Conservation (phyloP, 345 rosid genomes). For the Luvunga scandens region DNA sequence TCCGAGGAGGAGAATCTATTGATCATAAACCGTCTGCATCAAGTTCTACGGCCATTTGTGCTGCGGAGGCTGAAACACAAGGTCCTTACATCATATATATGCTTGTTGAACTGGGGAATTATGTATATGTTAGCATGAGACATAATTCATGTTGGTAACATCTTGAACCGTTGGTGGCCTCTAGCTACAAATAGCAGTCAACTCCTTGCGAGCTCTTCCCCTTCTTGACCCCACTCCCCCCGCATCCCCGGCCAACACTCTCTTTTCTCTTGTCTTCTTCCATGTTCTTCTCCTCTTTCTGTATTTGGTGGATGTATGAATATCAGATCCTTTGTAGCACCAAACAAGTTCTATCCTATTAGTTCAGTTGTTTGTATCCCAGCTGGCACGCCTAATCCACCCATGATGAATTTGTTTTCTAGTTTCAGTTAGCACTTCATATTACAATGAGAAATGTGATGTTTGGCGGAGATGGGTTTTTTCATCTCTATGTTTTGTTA, state of each 20-base stretch:
- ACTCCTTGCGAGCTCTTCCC: background rate
- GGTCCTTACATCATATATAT: conserved; percentile 38
- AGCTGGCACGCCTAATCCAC: background rate
- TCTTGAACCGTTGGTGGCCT: background rate
- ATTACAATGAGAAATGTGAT: background rate
- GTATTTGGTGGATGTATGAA: background rate
- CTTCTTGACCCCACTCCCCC: background rate
- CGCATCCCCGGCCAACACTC: background rate
- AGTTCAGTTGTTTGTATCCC: background rate
- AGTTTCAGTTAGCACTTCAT: background rate
- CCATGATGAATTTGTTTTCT: background rate
- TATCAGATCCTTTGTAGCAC: background rate
- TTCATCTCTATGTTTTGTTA: background rate
- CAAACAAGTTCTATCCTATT: background rate
- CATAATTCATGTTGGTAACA: background rate
- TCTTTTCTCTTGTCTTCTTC: background rate
- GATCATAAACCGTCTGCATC: conserved; percentile 91
- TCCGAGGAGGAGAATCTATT: conserved; percentile 94
- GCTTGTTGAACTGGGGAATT: background rate
- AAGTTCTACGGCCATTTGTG: conserved; percentile 94
- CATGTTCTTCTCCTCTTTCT: background rate
- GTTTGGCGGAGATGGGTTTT: background rate
- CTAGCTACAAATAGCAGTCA: background rate
- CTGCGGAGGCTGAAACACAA: conserved; percentile 91
- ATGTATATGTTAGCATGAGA: background rate